Percentiles rank a stretch among this genome's conserved stretches.
These are phyloP conservation scores for Fusarium hostae DNA, from an alignment of 2,329 filamentous ascomycete genomes.

Conservation along the genomic window DNA sequence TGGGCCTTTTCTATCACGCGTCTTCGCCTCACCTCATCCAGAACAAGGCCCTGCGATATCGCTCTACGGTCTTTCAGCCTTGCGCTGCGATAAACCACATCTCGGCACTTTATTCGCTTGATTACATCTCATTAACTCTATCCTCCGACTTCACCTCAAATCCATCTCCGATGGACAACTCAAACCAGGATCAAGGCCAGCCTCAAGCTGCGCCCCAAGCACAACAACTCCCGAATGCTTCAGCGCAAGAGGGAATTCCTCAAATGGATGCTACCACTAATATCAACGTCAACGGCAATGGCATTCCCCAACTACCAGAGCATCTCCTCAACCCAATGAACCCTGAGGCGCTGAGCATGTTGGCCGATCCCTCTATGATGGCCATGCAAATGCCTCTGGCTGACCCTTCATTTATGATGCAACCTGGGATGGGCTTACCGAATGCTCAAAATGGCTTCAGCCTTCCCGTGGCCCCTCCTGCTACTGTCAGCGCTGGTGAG, in stretches of 20 bases:
- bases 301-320: slow-evolving; percentile 35
- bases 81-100: slow-evolving; percentile 10
- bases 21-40: slow-evolving; percentile 34
- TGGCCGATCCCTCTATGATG: slow-evolving; percentile 40
- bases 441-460: slow-evolving; percentile 47
- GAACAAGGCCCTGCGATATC: slow-evolving; percentile 31
- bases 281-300: slow-evolving; percentile 30
- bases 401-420: slow-evolving; percentile 46
- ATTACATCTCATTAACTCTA: not conserved
- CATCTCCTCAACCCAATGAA: slow-evolving; percentile 39
- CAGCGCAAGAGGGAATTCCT: slow-evolving; percentile 9
- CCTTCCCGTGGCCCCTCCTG: slow-evolving; percentile 35
- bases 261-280: slow-evolving; percentile 13
- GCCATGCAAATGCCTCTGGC: slow-evolving; percentile 42
- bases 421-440: slow-evolving; percentile 46
- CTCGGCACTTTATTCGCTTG: not conserved
- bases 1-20: slow-evolving; percentile 35
- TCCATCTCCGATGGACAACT: slow-evolving; percentile 31
- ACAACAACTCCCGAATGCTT: slow-evolving; percentile 32
- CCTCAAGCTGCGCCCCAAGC: slow-evolving; percentile 32
- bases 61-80: slow-evolving; percentile 30
- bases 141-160: not conserved
- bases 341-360: slow-evolving; percentile 41
- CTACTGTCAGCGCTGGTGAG: slow-evolving; percentile 51
- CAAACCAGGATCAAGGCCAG: slow-evolving; percentile 36